phyloP scores from a whole-genome alignment of 176 grass and related monocot species.

The Carex cristatella region DNA sequence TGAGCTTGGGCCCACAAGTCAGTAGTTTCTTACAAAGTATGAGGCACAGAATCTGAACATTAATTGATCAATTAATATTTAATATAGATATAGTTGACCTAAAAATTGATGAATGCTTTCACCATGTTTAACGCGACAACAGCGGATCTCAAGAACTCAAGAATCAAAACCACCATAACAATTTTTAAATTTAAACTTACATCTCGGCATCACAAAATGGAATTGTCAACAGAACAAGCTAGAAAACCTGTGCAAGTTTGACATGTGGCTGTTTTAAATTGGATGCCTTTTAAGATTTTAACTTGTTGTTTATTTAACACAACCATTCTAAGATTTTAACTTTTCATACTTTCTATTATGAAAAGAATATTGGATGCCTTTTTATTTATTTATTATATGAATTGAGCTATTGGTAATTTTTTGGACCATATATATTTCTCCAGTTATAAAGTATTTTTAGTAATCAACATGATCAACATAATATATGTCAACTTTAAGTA shows the following conservation, averaged over 20 bases:
- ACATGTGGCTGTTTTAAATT: not conserved
- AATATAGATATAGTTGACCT: slow-evolving; percentile 2
- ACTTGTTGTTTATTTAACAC: not conserved
- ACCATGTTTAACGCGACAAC: slow-evolving; percentile 16
- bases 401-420: not conserved
- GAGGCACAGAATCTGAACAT: not conserved
- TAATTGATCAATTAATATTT: not conserved
- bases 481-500: too few species aligned
- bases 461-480: too few species aligned
- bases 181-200: too few species aligned
- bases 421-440: not conserved
- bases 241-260: not conserved
- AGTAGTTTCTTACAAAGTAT: not conserved
- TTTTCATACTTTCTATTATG: not conserved
- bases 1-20: not conserved
- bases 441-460: too few species aligned
- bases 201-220: too few species aligned
- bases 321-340: not conserved
- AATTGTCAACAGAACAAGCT: not conserved
- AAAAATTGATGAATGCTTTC: slow-evolving; percentile 5
- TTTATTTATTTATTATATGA: too few species aligned
- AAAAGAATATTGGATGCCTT: too few species aligned
- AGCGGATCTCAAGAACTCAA: slow-evolving; percentile 24
- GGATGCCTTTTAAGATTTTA: not conserved
- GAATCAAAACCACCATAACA: not conserved